Evolutionary conservation across 345 rosid species (phyloP).

Genomic region (Populus euphratica): DNA sequence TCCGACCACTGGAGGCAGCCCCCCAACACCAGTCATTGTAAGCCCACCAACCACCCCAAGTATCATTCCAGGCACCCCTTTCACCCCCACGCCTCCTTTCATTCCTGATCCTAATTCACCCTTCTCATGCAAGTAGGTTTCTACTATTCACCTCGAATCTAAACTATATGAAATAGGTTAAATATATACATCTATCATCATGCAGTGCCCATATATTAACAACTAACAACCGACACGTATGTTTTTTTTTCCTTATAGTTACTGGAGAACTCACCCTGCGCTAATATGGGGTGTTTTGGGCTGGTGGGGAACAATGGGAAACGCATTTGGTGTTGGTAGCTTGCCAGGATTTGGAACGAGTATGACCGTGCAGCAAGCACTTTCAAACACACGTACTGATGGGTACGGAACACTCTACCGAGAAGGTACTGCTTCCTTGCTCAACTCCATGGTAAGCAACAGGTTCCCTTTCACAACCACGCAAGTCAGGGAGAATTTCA

Average conservation of each 20-base stretch:
- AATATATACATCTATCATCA: neutral
- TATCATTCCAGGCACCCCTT: conserved; percentile 58
- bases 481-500: conserved; percentile 73
- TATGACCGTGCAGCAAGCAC: conserved; percentile 75
- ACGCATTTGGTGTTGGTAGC: conserved; percentile 47
- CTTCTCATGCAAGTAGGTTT: conserved; percentile 77
- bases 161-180: neutral
- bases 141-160: neutral
- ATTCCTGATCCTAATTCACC: conserved; percentile 67
- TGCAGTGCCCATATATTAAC: neutral
- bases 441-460: conserved; percentile 72
- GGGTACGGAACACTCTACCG: conserved; percentile 71
- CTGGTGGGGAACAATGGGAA: conserved; percentile 86
- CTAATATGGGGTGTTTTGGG: conserved; percentile 79
- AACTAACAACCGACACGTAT: neutral
- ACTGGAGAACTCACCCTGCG: conserved; percentile 86
- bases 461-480: conserved; percentile 65
- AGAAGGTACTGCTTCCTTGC: conserved; percentile 89
- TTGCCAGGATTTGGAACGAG: conserved; percentile 58
- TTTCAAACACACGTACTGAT: conserved; percentile 64
- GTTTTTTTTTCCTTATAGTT: conserved; percentile 40
- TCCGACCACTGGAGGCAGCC: conserved; percentile 35
- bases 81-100: conserved; percentile 45
- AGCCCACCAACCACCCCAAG: conserved; percentile 48
- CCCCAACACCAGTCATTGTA: conserved; percentile 45